phyloP scores from a whole-genome alignment of 108 stramenopile species.

The Fragilaria radians region DNA sequence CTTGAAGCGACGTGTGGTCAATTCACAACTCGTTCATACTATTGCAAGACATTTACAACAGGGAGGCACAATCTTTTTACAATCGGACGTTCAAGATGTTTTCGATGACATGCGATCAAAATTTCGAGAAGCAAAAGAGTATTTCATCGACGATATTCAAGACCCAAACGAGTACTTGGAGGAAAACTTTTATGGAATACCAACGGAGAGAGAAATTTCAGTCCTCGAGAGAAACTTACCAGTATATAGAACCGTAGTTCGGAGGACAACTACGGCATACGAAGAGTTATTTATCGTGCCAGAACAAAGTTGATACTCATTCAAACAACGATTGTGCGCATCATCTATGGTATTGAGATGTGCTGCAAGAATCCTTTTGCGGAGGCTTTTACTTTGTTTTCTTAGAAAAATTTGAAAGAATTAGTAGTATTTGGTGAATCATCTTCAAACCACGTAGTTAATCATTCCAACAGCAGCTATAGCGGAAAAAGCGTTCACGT shows the following conservation, averaged over 20 bases:
- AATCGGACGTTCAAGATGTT: slow-evolving; percentile 70
- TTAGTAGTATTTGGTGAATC: no score
- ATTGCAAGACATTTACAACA: slow-evolving; percentile 57
- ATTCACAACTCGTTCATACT: slow-evolving; percentile 48
- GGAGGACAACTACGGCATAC: slow-evolving; percentile 24
- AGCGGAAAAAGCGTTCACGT: no score
- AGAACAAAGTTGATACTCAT: no score
- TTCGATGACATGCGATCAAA: slow-evolving; percentile 74
- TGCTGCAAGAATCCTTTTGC: no score
- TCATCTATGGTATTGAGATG: no score
- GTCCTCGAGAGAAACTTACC: slow-evolving; percentile 68
- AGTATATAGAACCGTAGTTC: slow-evolving; percentile 64
- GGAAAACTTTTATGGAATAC: slow-evolving; percentile 66
- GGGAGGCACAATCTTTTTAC: slow-evolving; percentile 57
- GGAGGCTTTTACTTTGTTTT: no score
- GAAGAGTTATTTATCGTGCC: no score
- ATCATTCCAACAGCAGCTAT: no score
- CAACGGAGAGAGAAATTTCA: slow-evolving; percentile 83
- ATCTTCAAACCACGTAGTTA: no score
- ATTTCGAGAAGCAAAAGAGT: slow-evolving; percentile 46
- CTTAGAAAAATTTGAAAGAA: no score
- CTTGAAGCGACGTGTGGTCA: slow-evolving; percentile 79
- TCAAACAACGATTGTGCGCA: no score
- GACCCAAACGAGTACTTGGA: slow-evolving; percentile 38
- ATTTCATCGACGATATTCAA: slow-evolving; percentile 43